Evolutionary conservation across 2,329 filamentous ascomycete species (phyloP).

Genomic region (Colletotrichum tamarilloi): DNA sequence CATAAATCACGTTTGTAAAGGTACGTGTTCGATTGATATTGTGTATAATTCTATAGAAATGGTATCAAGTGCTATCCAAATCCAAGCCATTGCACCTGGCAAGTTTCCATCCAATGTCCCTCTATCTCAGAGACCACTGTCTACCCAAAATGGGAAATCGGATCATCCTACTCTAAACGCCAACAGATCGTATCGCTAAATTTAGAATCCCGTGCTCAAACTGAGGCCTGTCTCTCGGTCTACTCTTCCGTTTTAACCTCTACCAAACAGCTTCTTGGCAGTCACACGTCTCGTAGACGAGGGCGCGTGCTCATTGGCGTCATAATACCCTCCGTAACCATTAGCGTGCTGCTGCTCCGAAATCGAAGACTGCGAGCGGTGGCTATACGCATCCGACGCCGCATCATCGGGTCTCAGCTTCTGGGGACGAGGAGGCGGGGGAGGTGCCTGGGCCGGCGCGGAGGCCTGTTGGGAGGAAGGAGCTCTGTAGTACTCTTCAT

Average conservation of each 20-base stretch:
- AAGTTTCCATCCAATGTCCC: neutral
- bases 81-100: neutral
- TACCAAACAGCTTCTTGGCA: constrained; percentile 37
- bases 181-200: neutral
- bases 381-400: constrained; percentile 14
- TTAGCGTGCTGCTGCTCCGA: constrained; percentile 26
- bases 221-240: no score
- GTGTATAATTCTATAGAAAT: neutral
- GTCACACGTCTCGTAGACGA: constrained; percentile 26
- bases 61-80: neutral
- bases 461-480: constrained; percentile 25
- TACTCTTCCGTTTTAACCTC: constrained; percentile 6
- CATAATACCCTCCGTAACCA: constrained; percentile 26
- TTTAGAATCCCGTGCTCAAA: neutral
- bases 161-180: neutral
- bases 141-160: neutral
- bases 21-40: neutral
- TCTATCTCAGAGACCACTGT: neutral
- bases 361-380: constrained; percentile 9
- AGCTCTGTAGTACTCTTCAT: constrained; percentile 37
- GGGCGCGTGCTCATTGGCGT: constrained; percentile 18
- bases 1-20: no score
- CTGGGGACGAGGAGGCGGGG: constrained; percentile 46
- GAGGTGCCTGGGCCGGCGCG: constrained; percentile 38
- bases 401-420: constrained; percentile 44